These are phyloP conservation scores for Trichoderma polysporum DNA, from an alignment of 2,329 filamentous ascomycete genomes.

Conservation along the genomic window DNA sequence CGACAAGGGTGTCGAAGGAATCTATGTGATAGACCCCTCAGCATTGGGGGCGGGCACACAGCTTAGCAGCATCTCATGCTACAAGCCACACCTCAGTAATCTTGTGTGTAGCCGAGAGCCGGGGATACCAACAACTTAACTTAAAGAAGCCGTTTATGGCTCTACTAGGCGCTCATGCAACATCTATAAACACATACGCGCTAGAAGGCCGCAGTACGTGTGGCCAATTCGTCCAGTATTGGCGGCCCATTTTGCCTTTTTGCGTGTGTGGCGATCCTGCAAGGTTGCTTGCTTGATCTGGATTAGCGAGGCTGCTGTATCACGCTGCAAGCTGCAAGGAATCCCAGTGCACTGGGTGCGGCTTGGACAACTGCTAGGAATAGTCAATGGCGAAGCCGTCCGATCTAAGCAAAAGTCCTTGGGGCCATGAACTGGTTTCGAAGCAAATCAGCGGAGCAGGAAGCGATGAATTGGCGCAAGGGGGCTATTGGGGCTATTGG, in stretches of 20 bases:
- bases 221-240: constrained; percentile 5
- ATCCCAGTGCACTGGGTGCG: constrained; percentile 5
- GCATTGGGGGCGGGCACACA: constrained; percentile 17
- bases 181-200: constrained; percentile 9
- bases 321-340: constrained; percentile 4
- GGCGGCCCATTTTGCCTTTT: constrained; percentile 20
- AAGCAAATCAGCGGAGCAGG: constrained; percentile 4
- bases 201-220: background rate
- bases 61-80: constrained; percentile 10
- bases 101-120: constrained; percentile 5
- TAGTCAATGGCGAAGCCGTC: constrained; percentile 11
- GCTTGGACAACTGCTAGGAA: constrained; percentile 6
- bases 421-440: background rate
- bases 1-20: constrained; percentile 12
- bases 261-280: constrained; percentile 12
- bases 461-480: constrained; percentile 1
- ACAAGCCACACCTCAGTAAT: constrained; percentile 9
- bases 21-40: constrained; percentile 9
- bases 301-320: constrained; percentile 12
- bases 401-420: constrained; percentile 9
- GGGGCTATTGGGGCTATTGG: background rate
- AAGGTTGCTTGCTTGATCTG: constrained; percentile 16
- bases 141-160: background rate
- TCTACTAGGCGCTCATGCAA: background rate
- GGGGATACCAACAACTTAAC: background rate